phyloP scores from a whole-genome alignment of 2,329 filamentous ascomycete genomes.

The Hirsutella minnesotensis region DNA sequence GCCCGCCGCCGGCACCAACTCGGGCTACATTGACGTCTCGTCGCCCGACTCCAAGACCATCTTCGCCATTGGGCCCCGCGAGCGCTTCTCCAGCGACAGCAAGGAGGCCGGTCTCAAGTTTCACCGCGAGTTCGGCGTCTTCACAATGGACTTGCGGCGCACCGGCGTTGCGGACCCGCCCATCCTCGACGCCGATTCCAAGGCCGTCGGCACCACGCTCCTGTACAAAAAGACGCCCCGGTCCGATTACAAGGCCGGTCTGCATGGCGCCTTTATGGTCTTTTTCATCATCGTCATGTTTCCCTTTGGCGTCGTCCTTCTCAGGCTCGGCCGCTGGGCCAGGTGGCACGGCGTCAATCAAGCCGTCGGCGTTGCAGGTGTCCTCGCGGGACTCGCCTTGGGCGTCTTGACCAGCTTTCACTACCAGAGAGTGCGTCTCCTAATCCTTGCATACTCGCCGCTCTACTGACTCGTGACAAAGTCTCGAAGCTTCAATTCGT shows the following conservation, averaged over 20 bases:
- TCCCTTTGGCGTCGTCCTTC: slow-evolving; percentile 41
- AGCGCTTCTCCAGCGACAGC: slow-evolving; percentile 29
- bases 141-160: slow-evolving; percentile 41
- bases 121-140: slow-evolving; percentile 41
- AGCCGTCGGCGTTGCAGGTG: slow-evolving; percentile 32
- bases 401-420: slow-evolving; percentile 40
- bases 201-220: slow-evolving; percentile 23
- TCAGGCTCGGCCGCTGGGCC: slow-evolving; percentile 38
- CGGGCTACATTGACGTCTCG: slow-evolving; percentile 37
- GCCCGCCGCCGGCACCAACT: slow-evolving; percentile 18
- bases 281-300: slow-evolving; percentile 41
- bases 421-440: slow-evolving; percentile 42
- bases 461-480: slow-evolving; percentile 13
- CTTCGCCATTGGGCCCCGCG: slow-evolving; percentile 42
- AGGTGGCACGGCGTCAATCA: slow-evolving; percentile 45
- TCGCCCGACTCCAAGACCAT: slow-evolving; percentile 36
- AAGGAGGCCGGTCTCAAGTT: slow-evolving; percentile 32
- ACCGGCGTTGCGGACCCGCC: slow-evolving; percentile 35
- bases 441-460: background rate
- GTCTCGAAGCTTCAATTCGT: slow-evolving; percentile 38
- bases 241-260: slow-evolving; percentile 26
- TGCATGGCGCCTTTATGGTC: slow-evolving; percentile 42
- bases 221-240: slow-evolving; percentile 17
- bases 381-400: slow-evolving; percentile 36
- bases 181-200: slow-evolving; percentile 19